Evolutionary conservation across 192 early-diverging fungal species (phyloP), one percentile per base, ranked within the genome.

Genomic region (Backusella psychrophila): DNA sequence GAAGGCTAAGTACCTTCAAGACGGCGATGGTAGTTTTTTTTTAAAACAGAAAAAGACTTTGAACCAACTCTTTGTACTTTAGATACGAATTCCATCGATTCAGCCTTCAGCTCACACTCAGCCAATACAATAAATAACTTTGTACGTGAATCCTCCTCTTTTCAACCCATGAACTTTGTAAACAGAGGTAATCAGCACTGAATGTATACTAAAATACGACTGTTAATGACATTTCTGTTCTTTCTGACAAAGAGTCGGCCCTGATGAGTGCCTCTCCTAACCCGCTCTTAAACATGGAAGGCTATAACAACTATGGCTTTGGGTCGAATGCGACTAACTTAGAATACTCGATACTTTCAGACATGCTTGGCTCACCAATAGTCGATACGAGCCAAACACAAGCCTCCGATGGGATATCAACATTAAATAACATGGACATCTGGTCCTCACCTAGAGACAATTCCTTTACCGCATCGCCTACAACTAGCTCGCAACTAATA

Each of bases 1-100:
- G 82, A 95, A 93, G 80, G 95, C 96, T 46, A 98, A 98, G 81
- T 98, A 98, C 73, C 86, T 98, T 70, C 87, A 91, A 75, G 94
- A 94, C 69, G 81, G 81, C 21, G 86, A 87, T 66, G 89, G 87
- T 65, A 83, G 19, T 69, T 39, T 69, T 69, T 69, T 69, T 29
- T 69, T 69, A 17, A 1, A 33, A 69, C 39, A 41, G 8, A 19
- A 12, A 41, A 33, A 19, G 6, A 49, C 12, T 31, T 31, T 14
- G 4, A 31, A 21, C 14, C 26, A 11, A 21, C 23, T 19, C 1
- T 71, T 14, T 26, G 23, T 15, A 34, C 38, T 39, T 31, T 44
- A 46, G 70, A 39, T 44, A 33, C 70, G 4, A 72, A 33, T 4
- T 23, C 41, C 6, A 44, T 49, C 29, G 31, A 72, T 46, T 44